phyloP scores from a whole-genome alignment of 2,329 filamentous ascomycete species.

The Dothiorella sarmentorum region DNA sequence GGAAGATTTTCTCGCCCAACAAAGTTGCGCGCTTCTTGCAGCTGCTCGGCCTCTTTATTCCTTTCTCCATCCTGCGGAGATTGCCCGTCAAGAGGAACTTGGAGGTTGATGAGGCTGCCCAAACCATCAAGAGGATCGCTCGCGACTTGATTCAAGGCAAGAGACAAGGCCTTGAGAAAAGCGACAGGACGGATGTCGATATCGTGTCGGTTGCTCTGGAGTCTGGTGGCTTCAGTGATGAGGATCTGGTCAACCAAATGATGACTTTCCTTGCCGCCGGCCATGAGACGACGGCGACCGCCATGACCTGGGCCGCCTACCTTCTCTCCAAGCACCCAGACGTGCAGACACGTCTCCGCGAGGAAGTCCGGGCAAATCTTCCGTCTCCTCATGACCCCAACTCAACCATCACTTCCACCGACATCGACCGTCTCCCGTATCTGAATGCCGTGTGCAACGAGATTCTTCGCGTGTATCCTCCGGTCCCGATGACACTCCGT shows the following conservation, averaged over 20 bases:
- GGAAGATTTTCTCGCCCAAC: slow-evolving; percentile 48
- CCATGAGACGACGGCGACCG: slow-evolving; percentile 56
- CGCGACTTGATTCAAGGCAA: slow-evolving; percentile 68
- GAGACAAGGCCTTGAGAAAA: slow-evolving; percentile 52
- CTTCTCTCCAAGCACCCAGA: slow-evolving; percentile 50
- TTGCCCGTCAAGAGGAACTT: slow-evolving; percentile 70
- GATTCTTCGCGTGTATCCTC: slow-evolving; percentile 67
- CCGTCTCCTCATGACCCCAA: slow-evolving; percentile 41
- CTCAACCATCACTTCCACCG: slow-evolving; percentile 48
- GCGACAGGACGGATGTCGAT: slow-evolving; percentile 57
- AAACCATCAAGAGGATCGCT: slow-evolving; percentile 57
- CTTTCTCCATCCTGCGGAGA: slow-evolving; percentile 56
- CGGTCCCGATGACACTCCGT: slow-evolving; percentile 69
- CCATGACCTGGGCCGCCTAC: slow-evolving; percentile 54
- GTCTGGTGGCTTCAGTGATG: slow-evolving; percentile 71
- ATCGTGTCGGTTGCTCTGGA: slow-evolving; percentile 78
- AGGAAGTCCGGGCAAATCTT: slow-evolving; percentile 48
- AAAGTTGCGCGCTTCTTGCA: slow-evolving; percentile 54
- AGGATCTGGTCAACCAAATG: slow-evolving; percentile 79
- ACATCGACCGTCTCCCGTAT: slow-evolving; percentile 73
- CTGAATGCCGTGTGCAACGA: slow-evolving; percentile 77
- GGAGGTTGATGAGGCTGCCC: slow-evolving; percentile 35
- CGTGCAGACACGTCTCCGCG: slow-evolving; percentile 47
- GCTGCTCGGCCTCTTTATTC: slow-evolving; percentile 60
- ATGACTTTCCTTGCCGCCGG: slow-evolving; percentile 83